Evolutionary conservation across 2,329 filamentous ascomycete species (phyloP).

Genomic region (Tolypocladium sp.): DNA sequence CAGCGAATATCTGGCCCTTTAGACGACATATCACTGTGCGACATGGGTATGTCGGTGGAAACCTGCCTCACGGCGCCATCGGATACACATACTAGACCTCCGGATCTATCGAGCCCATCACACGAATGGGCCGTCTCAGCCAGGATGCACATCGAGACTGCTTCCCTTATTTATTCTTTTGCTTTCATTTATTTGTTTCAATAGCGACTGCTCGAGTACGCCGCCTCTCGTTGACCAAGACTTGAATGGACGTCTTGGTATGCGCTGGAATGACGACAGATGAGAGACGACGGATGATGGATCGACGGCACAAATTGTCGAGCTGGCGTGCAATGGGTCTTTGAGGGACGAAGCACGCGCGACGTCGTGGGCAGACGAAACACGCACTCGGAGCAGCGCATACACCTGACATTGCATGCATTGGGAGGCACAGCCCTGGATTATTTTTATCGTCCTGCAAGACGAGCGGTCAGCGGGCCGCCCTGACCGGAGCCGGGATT

Average conservation of each 20-base stretch:
- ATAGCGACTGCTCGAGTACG: neutral
- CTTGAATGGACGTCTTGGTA: neutral
- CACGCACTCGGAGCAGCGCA: neutral
- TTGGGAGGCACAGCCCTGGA: neutral
- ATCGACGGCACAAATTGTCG: neutral
- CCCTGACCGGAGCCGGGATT: neutral
- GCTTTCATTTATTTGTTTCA: neutral
- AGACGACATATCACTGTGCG: neutral
- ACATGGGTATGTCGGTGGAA: neutral
- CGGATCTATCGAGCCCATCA: neutral
- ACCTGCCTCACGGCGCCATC: neutral
- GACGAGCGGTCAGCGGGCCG: neutral
- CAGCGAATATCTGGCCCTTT: neutral
- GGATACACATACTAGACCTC: neutral
- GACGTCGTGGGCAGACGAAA: neutral
- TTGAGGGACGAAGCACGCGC: neutral
- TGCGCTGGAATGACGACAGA: neutral
- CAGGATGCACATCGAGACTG: neutral
- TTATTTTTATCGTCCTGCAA: neutral
- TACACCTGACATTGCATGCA: neutral
- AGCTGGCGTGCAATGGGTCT: neutral
- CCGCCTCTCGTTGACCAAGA: neutral
- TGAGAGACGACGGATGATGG: neutral
- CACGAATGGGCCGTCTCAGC: neutral
- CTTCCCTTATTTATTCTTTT: neutral